Evolutionary conservation across 345 rosid species (phyloP).

Genomic region (Abelmoschus esculentus): DNA sequence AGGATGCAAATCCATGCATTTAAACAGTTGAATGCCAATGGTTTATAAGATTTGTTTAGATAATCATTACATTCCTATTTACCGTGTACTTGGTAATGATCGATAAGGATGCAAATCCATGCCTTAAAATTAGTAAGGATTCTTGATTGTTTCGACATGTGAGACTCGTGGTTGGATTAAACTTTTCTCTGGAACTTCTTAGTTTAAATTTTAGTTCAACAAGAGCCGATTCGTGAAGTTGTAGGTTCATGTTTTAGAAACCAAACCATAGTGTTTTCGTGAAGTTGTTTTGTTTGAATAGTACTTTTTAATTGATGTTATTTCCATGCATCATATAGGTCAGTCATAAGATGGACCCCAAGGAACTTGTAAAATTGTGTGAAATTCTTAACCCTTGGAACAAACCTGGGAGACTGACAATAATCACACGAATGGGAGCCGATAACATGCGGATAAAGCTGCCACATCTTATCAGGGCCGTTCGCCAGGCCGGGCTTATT

Average conservation of each 20-base stretch:
- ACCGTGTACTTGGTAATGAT: neutral
- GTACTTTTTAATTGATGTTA: slow-evolving; percentile 4
- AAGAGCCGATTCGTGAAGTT: neutral
- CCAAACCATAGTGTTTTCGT: neutral
- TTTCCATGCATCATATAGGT: slow-evolving; percentile 25
- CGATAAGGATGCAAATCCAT: neutral
- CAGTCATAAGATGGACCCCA: slow-evolving; percentile 65
- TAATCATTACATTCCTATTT: neutral
- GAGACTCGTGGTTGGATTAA: neutral
- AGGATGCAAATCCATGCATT: neutral
- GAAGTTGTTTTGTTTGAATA: neutral
- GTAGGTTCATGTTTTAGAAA: neutral
- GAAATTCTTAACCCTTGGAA: slow-evolving; percentile 59
- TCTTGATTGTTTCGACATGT: neutral
- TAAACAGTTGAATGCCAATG: neutral
- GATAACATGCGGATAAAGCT: slow-evolving; percentile 62
- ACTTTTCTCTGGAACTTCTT: neutral
- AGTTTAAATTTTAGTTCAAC: neutral
- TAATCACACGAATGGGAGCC: slow-evolving; percentile 61
- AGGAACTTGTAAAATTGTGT: slow-evolving; percentile 45
- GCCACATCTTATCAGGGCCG: slow-evolving; percentile 51
- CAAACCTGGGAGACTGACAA: slow-evolving; percentile 54
- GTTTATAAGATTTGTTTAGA: neutral
- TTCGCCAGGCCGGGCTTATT: slow-evolving; percentile 54
- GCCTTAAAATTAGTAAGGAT: neutral